Conservation (phyloP, 176 grass and related monocot species). For the Carex myosuroides region DNA sequence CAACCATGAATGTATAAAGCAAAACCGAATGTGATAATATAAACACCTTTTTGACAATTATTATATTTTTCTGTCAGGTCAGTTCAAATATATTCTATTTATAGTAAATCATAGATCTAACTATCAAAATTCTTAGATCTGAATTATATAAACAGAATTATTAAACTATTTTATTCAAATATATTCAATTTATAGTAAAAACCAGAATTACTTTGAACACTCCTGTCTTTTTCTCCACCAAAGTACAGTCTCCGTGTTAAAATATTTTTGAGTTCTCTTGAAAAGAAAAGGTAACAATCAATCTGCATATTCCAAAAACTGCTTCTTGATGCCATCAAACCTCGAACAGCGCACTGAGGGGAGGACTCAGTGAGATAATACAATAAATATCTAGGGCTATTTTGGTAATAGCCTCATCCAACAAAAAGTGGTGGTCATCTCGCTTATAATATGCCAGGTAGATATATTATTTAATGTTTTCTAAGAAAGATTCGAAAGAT, state of each 20-base stretch:
- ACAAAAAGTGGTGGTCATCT: neutral
- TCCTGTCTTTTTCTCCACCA: too few species aligned
- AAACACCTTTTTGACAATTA: neutral
- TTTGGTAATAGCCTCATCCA: slow-evolving; percentile 13
- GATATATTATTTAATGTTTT: neutral
- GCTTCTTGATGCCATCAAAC: neutral
- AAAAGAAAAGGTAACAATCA: neutral
- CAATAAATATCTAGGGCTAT: slow-evolving; percentile 21
- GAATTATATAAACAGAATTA: neutral
- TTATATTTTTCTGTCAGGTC: neutral
- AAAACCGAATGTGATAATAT: neutral
- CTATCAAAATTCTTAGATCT: neutral
- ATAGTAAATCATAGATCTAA: neutral
- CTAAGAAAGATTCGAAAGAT: neutral
- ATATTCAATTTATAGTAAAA: neutral
- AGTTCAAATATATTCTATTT: too few species aligned
- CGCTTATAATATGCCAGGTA: neutral
- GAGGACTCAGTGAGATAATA: neutral
- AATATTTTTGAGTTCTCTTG: too few species aligned
- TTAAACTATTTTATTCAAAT: neutral
- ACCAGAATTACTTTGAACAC: neutral
- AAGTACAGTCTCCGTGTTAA: too few species aligned
- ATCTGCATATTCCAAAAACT: neutral
- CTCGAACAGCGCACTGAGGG: neutral
- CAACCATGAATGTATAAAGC: neutral